phyloP scores from a whole-genome alignment of 2,329 filamentous ascomycete genomes.

The Botrytis aclada region DNA sequence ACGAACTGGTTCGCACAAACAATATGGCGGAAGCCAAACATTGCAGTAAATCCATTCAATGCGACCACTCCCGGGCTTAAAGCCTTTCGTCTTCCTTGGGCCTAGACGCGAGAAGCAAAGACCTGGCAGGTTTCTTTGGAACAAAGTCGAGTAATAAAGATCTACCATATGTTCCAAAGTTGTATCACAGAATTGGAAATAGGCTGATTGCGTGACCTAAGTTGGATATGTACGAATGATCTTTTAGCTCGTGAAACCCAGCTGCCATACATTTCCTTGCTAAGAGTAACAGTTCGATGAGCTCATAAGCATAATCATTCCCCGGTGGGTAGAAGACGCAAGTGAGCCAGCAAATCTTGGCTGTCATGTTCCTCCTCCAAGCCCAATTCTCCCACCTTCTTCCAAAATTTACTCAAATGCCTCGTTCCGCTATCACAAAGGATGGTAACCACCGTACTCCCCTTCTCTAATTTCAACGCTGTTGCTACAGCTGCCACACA shows the following conservation, averaged over 20 bases:
- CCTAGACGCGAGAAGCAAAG: background rate
- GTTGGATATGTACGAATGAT: background rate
- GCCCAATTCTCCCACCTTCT: slow-evolving; percentile 64
- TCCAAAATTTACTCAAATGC: slow-evolving; percentile 85
- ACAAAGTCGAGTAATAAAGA: background rate
- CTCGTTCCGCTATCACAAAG: slow-evolving; percentile 80
- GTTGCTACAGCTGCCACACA: slow-evolving; percentile 75
- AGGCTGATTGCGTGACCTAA: background rate
- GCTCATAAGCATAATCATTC: background rate
- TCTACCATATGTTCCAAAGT: background rate
- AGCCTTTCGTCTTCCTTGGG: too few species aligned
- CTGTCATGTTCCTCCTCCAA: slow-evolving; percentile 56
- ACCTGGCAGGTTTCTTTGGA: background rate
- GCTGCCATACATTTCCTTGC: background rate
- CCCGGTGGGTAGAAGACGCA: background rate
- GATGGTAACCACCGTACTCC: slow-evolving; percentile 70
- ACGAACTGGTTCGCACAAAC: background rate
- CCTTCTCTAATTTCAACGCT: slow-evolving; percentile 61
- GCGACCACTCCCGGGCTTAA: background rate
- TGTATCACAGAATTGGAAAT: background rate
- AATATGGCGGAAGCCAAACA: background rate
- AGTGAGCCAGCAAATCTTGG: slow-evolving; percentile 45
- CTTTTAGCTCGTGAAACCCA: background rate
- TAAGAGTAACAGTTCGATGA: background rate
- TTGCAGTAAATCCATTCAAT: background rate